Evolutionary conservation across 2,329 filamentous ascomycete genomes (phyloP), one percentile per base, ranked within the genome.

Genomic region (Sordariomycetes sp.): DNA sequence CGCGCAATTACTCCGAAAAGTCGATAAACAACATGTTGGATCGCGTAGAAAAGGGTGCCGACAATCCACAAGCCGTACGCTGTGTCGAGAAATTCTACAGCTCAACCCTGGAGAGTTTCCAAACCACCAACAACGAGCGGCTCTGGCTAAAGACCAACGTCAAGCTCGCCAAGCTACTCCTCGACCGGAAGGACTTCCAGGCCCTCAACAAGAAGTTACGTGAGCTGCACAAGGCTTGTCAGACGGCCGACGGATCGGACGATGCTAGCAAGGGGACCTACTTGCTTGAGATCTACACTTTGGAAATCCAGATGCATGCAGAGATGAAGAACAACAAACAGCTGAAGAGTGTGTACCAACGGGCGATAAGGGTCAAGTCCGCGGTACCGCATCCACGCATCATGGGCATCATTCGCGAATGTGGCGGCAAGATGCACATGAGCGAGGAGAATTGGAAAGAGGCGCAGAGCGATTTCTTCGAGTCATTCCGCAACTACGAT

Each of bases 341-440:
- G 50, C 70, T 98, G 38, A 96, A 96, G 69, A 71, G 81, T 11
- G 70, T 96, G 12, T 98, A 96, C 58, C 83, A 94, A 56, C 82
- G 84, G 40, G 92, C 92, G 5, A 72, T 98, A 32, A 83, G 83
- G 44, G 90, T 98, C 35, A 82, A 86, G 41, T 96, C 92, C n/a
- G 92, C 92, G 0, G 92, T 98, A 10, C 90, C 92, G 25, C 92
- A 98, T 61, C 92, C 92, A 39, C 94, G 94, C 63, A 94, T 98
- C 56, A 95, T 96, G 86, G 92, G 92, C 33, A 90, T 98, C 56
- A 98, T 98, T 53, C 82, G 90, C 35, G 92, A 98, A 64, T 98
- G 92, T 55, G 92, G 92, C 50, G 92, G 92, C 48, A 98, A 98
- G 69, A 98, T 98, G 92, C 88, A 96, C 65, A 96, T 98, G 92